phyloP scores from a whole-genome alignment of 441 rosid species.

The Mallotus repandus region DNA sequence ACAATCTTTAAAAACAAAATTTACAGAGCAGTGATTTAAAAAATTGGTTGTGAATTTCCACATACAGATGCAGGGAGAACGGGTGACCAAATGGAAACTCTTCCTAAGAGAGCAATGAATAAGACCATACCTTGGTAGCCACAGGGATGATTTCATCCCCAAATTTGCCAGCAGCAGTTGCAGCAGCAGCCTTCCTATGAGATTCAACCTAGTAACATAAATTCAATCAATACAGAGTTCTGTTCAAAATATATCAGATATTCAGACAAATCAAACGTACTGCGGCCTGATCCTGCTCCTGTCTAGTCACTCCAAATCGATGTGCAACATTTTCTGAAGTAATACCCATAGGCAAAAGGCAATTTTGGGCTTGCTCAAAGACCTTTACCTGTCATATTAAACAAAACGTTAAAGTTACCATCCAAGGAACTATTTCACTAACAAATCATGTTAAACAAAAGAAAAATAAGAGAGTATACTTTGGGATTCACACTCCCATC shows the following conservation, averaged over 20 bases:
- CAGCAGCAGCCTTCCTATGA: conserved; percentile 96
- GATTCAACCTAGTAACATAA: conserved; percentile 71
- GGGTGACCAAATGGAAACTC: background rate
- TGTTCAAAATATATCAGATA: background rate
- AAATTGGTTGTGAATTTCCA: conserved; percentile 2
- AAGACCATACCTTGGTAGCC: conserved; percentile 69
- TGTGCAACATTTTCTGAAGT: conserved; percentile 98
- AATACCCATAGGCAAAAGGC: conserved; percentile 98
- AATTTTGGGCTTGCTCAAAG: conserved; percentile 82
- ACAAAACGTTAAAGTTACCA: conserved; percentile 4
- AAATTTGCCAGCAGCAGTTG: conserved; percentile 84
- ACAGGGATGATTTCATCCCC: conserved; percentile 92
- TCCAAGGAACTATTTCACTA: background rate
- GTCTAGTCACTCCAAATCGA: conserved; percentile 87
- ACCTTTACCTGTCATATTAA: conserved; percentile 52
- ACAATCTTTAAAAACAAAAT: conserved; percentile 56
- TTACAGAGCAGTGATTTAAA: conserved; percentile 7
- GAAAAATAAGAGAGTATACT: conserved; percentile 37
- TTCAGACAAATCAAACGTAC: conserved; percentile 44
- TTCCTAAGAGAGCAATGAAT: background rate
- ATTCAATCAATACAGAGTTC: conserved; percentile 13
- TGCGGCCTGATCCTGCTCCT: conserved; percentile 97
- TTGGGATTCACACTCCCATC: conserved; percentile 84
- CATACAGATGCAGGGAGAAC: background rate
- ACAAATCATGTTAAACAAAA: background rate